Evolutionary conservation across 2,329 filamentous ascomycete species (phyloP).

Genomic region (Hypoxylon sp.): DNA sequence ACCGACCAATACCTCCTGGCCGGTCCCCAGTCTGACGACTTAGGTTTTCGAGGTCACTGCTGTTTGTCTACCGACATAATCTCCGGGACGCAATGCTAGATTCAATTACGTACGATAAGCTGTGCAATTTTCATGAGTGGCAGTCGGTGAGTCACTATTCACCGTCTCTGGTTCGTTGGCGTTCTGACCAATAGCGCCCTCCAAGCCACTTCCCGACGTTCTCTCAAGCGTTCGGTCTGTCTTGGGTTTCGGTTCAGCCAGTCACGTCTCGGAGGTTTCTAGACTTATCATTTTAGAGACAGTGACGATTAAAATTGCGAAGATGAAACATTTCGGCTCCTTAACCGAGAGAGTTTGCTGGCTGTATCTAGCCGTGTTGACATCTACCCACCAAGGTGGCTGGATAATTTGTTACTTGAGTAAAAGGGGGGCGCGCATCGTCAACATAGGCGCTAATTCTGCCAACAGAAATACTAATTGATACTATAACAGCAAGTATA

Average conservation of each 20-base stretch:
- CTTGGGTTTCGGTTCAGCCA: slow-evolving; percentile 4
- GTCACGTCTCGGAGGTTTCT: slow-evolving; percentile 14
- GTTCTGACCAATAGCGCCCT: neutral
- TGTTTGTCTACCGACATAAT: neutral
- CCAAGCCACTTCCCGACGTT: neutral
- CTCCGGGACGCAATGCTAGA: slow-evolving; percentile 1
- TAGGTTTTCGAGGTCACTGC: slow-evolving; percentile 4
- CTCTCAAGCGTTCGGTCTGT: slow-evolving; percentile 2
- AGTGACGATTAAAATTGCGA: slow-evolving; percentile 1
- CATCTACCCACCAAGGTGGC: neutral
- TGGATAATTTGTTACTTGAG: neutral
- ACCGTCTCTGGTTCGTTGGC: slow-evolving; percentile 1
- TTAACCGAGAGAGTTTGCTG: slow-evolving; percentile 16
- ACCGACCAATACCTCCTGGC: neutral
- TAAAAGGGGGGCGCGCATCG: neutral
- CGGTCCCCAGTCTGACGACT: neutral
- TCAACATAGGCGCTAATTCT: neutral
- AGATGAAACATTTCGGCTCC: slow-evolving; percentile 31
- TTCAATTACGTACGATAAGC: slow-evolving; percentile 2
- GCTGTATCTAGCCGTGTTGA: slow-evolving; percentile 1
- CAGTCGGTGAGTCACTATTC: slow-evolving; percentile 4
- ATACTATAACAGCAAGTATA: slow-evolving; percentile 6
- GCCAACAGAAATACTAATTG: slow-evolving; percentile 12
- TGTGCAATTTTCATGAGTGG: neutral
- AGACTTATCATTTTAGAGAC: slow-evolving; percentile 10